A percentile compares a stretch with the other conserved stretches of the same genome.
Evolutionary conservation across 257 asterid species (phyloP).

Genomic region (Nicotiana obtusifolia): DNA sequence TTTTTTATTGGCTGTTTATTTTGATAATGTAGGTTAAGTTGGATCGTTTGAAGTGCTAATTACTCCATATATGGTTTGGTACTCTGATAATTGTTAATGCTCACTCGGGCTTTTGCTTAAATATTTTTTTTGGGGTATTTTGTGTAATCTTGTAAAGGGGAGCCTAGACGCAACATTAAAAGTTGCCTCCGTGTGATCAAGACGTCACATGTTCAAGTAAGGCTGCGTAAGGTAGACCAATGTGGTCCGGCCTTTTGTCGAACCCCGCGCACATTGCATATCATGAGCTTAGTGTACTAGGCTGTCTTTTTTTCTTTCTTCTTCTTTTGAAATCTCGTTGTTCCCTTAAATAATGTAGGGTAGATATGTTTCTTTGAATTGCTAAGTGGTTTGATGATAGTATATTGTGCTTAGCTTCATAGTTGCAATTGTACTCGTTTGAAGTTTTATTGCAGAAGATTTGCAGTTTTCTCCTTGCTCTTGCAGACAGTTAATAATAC

Average conservation of each 20-base stretch:
- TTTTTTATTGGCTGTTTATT: not conserved
- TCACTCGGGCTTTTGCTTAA: not conserved
- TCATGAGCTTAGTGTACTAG: too few relatives aligned
- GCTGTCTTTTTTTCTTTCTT: too few relatives aligned
- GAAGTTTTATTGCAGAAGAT: not conserved
- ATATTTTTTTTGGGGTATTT: not conserved
- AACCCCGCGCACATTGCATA: too few relatives aligned
- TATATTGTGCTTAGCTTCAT: not conserved
- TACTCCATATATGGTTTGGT: not conserved
- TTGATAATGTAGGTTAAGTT: not conserved
- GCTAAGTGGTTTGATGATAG: not conserved
- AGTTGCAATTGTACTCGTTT: not conserved
- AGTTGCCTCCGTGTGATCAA: too few relatives aligned
- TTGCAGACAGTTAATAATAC: not conserved
- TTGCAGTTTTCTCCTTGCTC: not conserved
- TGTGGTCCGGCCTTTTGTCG: too few relatives aligned
- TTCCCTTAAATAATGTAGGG: not conserved
- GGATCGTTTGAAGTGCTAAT: not conserved
- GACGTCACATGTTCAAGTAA: too few relatives aligned
- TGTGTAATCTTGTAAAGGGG: not conserved
- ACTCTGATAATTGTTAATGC: not conserved
- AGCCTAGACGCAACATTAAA: too few relatives aligned
- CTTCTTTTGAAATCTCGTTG: not conserved
- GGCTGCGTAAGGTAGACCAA: too few relatives aligned
- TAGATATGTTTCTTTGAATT: not conserved